Conservation (phyloP, 768 basidiomycete genomes). For the Daedaleopsis nitida region DNA sequence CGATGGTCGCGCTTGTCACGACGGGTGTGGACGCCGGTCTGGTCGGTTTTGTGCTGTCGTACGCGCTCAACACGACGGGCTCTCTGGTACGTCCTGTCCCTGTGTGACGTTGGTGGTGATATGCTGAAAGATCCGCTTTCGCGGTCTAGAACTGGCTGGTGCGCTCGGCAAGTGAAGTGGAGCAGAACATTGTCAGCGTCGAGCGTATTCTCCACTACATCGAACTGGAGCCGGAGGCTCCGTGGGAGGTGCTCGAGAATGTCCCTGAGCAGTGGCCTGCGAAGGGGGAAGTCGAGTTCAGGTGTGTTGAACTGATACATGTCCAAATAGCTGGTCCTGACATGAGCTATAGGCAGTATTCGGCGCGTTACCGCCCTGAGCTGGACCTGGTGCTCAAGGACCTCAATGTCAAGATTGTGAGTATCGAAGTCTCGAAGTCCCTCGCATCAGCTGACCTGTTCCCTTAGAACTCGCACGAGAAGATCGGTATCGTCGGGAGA, state of each 20-base stretch:
- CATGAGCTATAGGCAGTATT: slow-evolving; percentile 54
- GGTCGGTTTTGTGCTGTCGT: slow-evolving; percentile 84
- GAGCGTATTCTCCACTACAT: slow-evolving; percentile 87
- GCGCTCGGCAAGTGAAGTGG: slow-evolving; percentile 82
- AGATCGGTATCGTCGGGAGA: slow-evolving; percentile 86
- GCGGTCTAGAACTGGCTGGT: slow-evolving; percentile 74
- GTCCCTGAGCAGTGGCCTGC: slow-evolving; percentile 73
- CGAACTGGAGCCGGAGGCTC: slow-evolving; percentile 71
- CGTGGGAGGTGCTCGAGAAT: slow-evolving; percentile 62
- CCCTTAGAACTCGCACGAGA: slow-evolving; percentile 51
- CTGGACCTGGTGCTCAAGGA: slow-evolving; percentile 80
- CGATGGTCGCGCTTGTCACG: slow-evolving; percentile 70
- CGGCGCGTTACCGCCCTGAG: slow-evolving; percentile 77
- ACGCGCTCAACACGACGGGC: slow-evolving; percentile 83
- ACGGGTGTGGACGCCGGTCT: slow-evolving; percentile 84
- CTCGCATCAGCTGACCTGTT: background rate
- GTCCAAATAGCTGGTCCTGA: background rate
- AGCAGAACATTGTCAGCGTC: slow-evolving; percentile 88
- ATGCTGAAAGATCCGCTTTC: background rate
- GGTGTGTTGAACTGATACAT: slow-evolving; percentile 40
- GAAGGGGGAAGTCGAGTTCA: slow-evolving; percentile 72
- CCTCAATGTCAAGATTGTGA: slow-evolving; percentile 69
- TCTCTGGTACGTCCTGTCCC: slow-evolving; percentile 55
- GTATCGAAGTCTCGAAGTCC: slow-evolving; percentile 17
- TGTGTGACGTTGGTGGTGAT: background rate